Base-by-base conservation (phyloP, 2,329 filamentous ascomycete genomes). In the Aspergillus brunneoviolaceus region DNA sequence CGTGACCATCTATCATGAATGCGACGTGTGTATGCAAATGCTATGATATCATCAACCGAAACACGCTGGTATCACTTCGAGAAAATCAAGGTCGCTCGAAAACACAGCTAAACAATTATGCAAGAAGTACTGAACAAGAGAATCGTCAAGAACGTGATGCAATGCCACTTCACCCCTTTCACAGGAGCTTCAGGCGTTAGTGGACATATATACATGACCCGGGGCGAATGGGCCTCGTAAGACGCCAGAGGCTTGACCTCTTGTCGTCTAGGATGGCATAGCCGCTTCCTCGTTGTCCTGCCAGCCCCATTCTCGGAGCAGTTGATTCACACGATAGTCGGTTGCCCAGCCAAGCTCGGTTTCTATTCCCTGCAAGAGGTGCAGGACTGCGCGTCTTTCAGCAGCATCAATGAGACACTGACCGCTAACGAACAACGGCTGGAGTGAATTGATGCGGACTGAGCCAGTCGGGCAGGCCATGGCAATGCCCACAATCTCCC, bases 311-410 rank as follows among this genome's bases (percentile, higher is more conserved):
- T 77, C 74, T 55, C 71, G 69, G 45, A 78, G 64, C 62, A 88
- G 71, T 63, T 85, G 81, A 62, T 81, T 75, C 27, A 85, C 81
- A 42, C 86, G 80, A 70, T 88, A 87, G 65, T 85, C 80, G 51
- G 86, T 88, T 2, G 85, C 84, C 81, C 85, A 88, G 2, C 86
- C 87, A 35, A 87, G 79, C 66, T 89, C 87, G n/a, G 73, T 75
- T 70, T 89, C 86, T 29, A 89, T 82, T 11, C 81, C 84, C 27
- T 80, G 76, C 21, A 89, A 72, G 42, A 89, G 69, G 12, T 80
- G 77, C 42, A 89, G 66, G 10, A 88, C 80, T 1, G 83, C 77
- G 39, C 80, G 74, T 16, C 85, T 82, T 71, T 87, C 86, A 11
- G 74, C 75, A 29, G 76, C 72, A 57, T 84, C 80, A 9, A 79